Percentiles rank a stretch among this genome's conserved stretches.
These are phyloP conservation scores for Neonectria magnoliae DNA, from an alignment of 2,329 filamentous ascomycete genomes.

Conservation along the genomic window DNA sequence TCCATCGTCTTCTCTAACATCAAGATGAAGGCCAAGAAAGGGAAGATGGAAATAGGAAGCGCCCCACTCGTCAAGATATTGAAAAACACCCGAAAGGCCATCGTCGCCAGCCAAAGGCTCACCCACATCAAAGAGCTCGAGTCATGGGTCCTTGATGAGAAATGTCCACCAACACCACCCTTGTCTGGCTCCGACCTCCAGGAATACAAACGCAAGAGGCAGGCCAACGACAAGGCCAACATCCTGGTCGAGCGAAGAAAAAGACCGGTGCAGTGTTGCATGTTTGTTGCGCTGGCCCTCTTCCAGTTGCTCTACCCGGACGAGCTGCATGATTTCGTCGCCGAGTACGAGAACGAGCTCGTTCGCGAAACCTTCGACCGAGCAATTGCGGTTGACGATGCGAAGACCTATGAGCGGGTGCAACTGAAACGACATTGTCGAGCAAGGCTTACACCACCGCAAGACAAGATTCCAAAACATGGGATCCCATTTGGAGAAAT, in stretches of 20 bases:
- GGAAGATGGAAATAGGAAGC: slow-evolving; percentile 16
- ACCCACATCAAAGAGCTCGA: slow-evolving; percentile 28
- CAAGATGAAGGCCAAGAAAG: slow-evolving; percentile 23
- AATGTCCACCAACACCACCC: slow-evolving; percentile 7
- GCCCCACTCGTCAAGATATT: slow-evolving; percentile 21
- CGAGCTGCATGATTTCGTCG: slow-evolving; percentile 29
- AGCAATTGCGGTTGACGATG: slow-evolving; percentile 30
- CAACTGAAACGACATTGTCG: slow-evolving; percentile 29
- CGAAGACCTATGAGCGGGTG: slow-evolving; percentile 26
- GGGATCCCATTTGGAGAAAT: slow-evolving; percentile 19
- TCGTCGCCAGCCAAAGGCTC: slow-evolving; percentile 25
- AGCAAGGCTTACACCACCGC: slow-evolving; percentile 25
- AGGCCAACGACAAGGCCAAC: slow-evolving; percentile 23
- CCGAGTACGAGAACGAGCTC: slow-evolving; percentile 33
- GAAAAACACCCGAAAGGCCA: slow-evolving; percentile 25
- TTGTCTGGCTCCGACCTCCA: slow-evolving; percentile 5
- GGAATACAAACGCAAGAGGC: slow-evolving; percentile 23
- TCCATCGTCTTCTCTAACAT: slow-evolving; percentile 28
- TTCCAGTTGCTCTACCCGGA: slow-evolving; percentile 26
- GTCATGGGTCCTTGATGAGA: slow-evolving; percentile 17
- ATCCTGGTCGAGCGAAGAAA: slow-evolving; percentile 24
- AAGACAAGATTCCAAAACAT: slow-evolving; percentile 20
- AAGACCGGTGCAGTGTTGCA: slow-evolving; percentile 32
- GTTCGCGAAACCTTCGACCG: slow-evolving; percentile 26
- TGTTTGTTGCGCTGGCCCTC: slow-evolving; percentile 26